These are phyloP conservation scores for Mycocalia duriaeana DNA, from an alignment of 1,284 basidiomycete genomes.

Conservation along the genomic window DNA sequence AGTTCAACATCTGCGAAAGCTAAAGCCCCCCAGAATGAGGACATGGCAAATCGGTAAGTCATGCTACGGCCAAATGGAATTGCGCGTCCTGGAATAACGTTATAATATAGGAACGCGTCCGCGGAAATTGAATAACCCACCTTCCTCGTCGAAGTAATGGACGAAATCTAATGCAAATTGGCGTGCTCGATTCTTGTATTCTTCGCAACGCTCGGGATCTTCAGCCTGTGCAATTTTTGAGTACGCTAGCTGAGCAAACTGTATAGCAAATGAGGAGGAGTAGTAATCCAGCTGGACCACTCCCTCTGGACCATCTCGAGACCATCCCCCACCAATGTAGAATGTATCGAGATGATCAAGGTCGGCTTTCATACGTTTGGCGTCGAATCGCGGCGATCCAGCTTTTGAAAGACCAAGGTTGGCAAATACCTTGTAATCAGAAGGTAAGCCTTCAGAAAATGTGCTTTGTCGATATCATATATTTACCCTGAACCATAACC, in stretches of 20 bases:
- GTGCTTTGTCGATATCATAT: background rate
- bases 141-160: slow-evolving; percentile 71
- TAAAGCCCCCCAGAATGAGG: slow-evolving; percentile 71
- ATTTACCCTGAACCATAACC: slow-evolving; percentile 75
- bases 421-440: slow-evolving; percentile 54
- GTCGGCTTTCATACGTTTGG: slow-evolving; percentile 63
- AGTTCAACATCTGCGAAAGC: slow-evolving; percentile 68
- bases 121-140: slow-evolving; percentile 26
- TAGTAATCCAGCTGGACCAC: slow-evolving; percentile 79
- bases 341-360: slow-evolving; percentile 77
- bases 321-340: slow-evolving; percentile 75
- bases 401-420: slow-evolving; percentile 68
- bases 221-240: slow-evolving; percentile 60
- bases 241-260: slow-evolving; percentile 70
- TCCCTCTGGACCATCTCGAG: slow-evolving; percentile 71
- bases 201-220: slow-evolving; percentile 61
- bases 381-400: slow-evolving; percentile 53
- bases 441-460: background rate
- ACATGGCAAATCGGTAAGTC: slow-evolving; percentile 76
- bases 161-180: slow-evolving; percentile 68
- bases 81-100: slow-evolving; percentile 47
- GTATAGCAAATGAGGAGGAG: slow-evolving; percentile 76
- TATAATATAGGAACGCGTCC: slow-evolving; percentile 1
- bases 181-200: slow-evolving; percentile 59
- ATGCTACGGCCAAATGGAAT: slow-evolving; percentile 75